Percentiles rank a stretch among this genome's conserved stretches.
Evolutionary conservation across 192 early-diverging fungal genomes (phyloP).

Genomic region (Podila clonocystis): DNA sequence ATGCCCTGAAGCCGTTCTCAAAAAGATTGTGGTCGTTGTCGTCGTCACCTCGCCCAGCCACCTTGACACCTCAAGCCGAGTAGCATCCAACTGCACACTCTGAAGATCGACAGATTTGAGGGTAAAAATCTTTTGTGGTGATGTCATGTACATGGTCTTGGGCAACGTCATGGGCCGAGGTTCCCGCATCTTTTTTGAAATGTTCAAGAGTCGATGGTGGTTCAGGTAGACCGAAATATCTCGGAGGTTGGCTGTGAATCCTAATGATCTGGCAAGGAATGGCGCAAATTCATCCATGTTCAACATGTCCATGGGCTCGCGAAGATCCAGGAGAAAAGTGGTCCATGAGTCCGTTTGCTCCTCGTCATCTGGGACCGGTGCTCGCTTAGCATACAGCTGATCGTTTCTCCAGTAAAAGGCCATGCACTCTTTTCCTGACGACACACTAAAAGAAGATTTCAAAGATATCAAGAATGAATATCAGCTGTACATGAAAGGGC

Average conservation of each 20-base stretch:
- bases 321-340: conserved; percentile 77
- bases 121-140: conserved; percentile 78
- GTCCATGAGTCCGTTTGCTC: conserved; percentile 64
- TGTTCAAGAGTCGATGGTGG: conserved; percentile 60
- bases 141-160: conserved; percentile 58
- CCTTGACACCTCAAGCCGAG: conserved; percentile 47
- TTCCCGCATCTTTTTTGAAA: conserved; percentile 73
- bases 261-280: conserved; percentile 72
- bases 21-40: conserved; percentile 65
- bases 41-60: conserved; percentile 29
- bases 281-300: conserved; percentile 62
- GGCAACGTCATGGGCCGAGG: conserved; percentile 69
- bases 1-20: conserved; percentile 73
- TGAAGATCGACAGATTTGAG: conserved; percentile 69
- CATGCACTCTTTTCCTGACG: conserved; percentile 81
- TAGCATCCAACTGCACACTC: conserved; percentile 64
- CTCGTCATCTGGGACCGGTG: conserved; percentile 57
- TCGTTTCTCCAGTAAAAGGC: conserved; percentile 92
- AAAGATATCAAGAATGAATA: not conserved
- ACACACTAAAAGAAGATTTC: conserved; percentile 56
- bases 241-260: conserved; percentile 81
- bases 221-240: conserved; percentile 74
- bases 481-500: not conserved
- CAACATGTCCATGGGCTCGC: conserved; percentile 76
- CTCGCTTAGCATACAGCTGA: conserved; percentile 85